Evolutionary conservation across 805 yeast genomes (phyloP).

Genomic region (Blastobotrys mokoenaii): DNA sequence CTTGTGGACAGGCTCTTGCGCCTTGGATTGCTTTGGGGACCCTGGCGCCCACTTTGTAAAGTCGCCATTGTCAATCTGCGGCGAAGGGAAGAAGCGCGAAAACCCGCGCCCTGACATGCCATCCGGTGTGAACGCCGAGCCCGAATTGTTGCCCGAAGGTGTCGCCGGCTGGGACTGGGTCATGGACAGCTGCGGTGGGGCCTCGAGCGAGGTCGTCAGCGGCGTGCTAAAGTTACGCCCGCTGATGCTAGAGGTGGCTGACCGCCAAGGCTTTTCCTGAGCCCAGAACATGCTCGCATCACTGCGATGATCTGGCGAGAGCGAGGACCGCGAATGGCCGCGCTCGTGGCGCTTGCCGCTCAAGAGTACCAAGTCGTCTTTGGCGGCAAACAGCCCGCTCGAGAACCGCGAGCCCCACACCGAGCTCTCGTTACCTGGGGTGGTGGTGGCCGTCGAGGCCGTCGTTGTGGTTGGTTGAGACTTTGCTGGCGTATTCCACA

Average conservation of each 20-base stretch:
- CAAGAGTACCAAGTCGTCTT: conserved; percentile 4
- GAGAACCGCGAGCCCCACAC: not conserved
- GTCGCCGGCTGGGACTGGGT: conserved; percentile 1
- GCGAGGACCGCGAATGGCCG: not conserved
- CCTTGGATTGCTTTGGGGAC: not conserved
- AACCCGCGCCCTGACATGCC: not conserved
- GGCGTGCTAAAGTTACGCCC: no score
- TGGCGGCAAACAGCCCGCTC: conserved; percentile 1
- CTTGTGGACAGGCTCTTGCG: not conserved
- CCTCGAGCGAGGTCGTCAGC: no score
- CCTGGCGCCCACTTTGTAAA: not conserved
- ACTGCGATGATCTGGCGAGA: not conserved
- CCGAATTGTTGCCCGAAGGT: not conserved
- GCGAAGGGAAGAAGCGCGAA: conserved; percentile 14
- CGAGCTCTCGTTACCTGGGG: no score
- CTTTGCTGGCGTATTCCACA: not conserved
- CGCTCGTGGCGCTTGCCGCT: not conserved
- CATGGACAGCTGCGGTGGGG: not conserved
- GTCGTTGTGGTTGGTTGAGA: not conserved
- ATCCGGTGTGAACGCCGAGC: conserved; percentile 2
- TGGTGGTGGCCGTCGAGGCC: no score
- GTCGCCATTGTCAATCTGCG: conserved; percentile 2
- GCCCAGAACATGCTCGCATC: not conserved
- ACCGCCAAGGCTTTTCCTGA: not conserved
- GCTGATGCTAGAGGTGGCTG: not conserved